Base-by-base conservation (phyloP, 176 grass and related monocot species). In the barley (Hordeum vulgare) region DNA sequence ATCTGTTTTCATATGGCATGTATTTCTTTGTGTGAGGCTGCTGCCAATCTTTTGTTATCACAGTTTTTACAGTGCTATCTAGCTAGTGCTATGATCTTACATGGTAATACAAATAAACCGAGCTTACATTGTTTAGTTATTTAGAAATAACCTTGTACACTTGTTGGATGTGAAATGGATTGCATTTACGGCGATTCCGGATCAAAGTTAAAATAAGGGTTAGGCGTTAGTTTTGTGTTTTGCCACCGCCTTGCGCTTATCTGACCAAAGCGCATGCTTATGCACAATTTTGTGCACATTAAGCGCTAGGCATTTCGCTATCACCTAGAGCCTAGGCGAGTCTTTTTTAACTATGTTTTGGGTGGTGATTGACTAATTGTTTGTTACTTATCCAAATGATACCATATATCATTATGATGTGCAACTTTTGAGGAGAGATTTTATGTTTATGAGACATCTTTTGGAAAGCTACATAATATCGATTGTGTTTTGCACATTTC, bases 401-500 rank as follows among this genome's bases (percentile, higher is more conserved):
- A 71, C 14, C 34, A 34, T 13, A 76, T 61, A 8, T 24, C 35
- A 11, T 58, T 66, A 8, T 71, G 74, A 77, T 78, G 28, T 88
- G 68, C 21, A 25, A 36, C 24, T 78, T 79, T 37, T 61, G 14
- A 83, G 40, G 34, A 66, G 8, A 60, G 1, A 58, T 27, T 74
- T 17, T 60, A 47, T 40, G 53, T 25, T 86, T 62, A 77, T 51
- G 62, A 53, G 9, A 74, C 21, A 77, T 83, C 27, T 82, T 11
- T 74, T 66, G 35, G 28, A 58, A 62, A 77, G 9, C 29, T 80
- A 83, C 29, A 2, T 42, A 80, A 61, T 69, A n/a, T 75, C 8
- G 14, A 34, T 68, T 45, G 5, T 44, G 1, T 60, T 81, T 77
- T 62, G 14, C 64, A 31, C 87, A 81, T 85, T 90, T 82, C 79